Conservation (phyloP, 768 basidiomycete species). For the Rhodosporidiobolus sp. region DNA sequence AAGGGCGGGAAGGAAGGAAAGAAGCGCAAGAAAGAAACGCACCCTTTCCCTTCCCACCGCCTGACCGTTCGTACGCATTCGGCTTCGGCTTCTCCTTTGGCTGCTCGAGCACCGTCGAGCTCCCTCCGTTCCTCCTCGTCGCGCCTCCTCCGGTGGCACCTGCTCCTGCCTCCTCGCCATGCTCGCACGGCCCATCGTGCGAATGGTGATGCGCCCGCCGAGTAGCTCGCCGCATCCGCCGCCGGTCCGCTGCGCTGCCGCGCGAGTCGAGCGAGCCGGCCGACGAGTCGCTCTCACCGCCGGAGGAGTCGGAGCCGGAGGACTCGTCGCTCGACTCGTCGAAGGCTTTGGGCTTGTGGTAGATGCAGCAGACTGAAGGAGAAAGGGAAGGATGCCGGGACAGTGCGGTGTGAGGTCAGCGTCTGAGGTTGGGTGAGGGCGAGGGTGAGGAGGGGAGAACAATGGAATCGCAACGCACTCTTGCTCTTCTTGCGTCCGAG, state of each 20-base stretch:
- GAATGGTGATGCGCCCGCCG: background rate
- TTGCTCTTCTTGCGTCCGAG: constrained; percentile 23
- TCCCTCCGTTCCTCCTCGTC: background rate
- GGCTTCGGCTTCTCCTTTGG: constrained; percentile 5
- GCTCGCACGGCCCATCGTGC: background rate
- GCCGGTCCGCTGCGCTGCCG: background rate
- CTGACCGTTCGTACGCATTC: constrained; percentile 25
- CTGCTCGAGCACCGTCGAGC: background rate
- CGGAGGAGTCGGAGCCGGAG: constrained; percentile 2
- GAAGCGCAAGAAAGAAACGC: constrained; percentile 3
- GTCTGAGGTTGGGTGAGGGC: background rate
- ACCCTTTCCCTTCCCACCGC: constrained; percentile 27
- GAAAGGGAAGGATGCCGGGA: too few species aligned
- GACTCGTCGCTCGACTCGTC: constrained; percentile 37
- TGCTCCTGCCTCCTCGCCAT: background rate
- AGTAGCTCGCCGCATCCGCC: background rate
- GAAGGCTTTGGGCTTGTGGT: constrained; percentile 39
- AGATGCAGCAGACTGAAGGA: constrained; percentile 39
- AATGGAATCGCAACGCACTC: background rate
- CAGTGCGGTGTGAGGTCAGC: background rate
- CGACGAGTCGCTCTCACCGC: constrained; percentile 16
- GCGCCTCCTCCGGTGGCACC: background rate
- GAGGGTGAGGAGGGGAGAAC: background rate
- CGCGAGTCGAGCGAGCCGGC: constrained; percentile 18
- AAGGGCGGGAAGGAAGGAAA: background rate